Evolutionary conservation across 805 yeast species (phyloP).

Genomic region (Saccharomyces paradoxus): DNA sequence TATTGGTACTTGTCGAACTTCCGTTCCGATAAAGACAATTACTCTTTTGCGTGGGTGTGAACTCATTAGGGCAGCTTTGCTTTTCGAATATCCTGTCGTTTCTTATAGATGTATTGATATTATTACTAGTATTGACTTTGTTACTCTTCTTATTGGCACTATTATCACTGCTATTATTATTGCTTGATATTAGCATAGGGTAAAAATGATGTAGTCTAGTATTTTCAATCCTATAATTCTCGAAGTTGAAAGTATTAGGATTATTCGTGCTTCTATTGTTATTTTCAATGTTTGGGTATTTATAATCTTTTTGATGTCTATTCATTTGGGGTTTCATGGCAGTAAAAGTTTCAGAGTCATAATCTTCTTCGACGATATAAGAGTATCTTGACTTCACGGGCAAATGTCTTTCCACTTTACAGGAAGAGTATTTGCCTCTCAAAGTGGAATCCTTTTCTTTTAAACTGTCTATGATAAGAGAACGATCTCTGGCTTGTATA

Average conservation of each 20-base stretch:
- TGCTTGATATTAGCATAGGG: not conserved
- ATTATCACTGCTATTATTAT: not conserved
- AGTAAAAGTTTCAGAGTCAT: conserved; percentile 8
- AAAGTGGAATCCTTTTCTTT: conserved; percentile 2
- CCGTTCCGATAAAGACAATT: conserved; percentile 6
- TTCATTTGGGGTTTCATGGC: not conserved
- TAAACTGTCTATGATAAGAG: not conserved
- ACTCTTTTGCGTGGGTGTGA: not conserved
- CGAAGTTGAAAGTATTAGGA: conserved; percentile 9
- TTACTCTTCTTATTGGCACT: not conserved
- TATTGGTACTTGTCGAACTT: conserved; percentile 10
- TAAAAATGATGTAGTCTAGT: conserved; percentile 2
- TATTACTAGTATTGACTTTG: not conserved
- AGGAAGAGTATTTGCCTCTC: conserved; percentile 13
- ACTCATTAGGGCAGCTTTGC: not conserved
- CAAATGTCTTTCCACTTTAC: conserved; percentile 25
- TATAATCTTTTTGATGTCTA: not conserved
- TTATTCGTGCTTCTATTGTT: not conserved
- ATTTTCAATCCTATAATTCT: conserved; percentile 13
- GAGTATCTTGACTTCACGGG: conserved; percentile 25
- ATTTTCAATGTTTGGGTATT: not conserved
- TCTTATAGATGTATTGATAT: not conserved
- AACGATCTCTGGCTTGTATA: not conserved
- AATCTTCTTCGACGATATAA: conserved; percentile 29
- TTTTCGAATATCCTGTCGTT: not conserved